Base-by-base conservation (phyloP, 1,284 basidiomycete species). In the Sporisorium graminicola region DNA sequence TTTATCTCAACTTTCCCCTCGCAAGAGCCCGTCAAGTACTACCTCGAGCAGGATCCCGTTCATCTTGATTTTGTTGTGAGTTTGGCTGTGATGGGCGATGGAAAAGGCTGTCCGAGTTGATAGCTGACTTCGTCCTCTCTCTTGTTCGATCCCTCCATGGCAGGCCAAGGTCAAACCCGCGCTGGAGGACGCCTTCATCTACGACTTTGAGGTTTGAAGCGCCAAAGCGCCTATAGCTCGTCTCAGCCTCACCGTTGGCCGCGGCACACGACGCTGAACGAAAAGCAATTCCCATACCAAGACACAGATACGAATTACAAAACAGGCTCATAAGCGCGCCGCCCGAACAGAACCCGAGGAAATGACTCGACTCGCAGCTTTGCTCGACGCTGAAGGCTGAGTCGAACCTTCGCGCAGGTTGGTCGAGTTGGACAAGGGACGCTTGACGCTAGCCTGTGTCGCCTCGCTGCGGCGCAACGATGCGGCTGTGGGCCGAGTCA, bases 1-100 rank as follows among this genome's bases (percentile, higher is more conserved):
- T 80, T 78, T 44, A 58, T 80, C 27, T 62, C 68, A n/a, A 80
- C 77, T 2, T 80, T 80, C 46, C 63, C 65, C 0, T 67, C 60
- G n/a, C 40, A 58, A 10, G 54, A 64, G 0, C 73, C 76, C 56
- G 64, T 72, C 37, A 63, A 51, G 20, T 72, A 74, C 55, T 80
- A 80, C 43, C 57, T 80, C 37, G 66, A 78, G 14, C 29, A 72
- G 26, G 75, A 78, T 33, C 72, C 73, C 1, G 74, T 66, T 5
- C 78, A 80, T 29, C 54, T 58, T 4, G 76, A 58, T 6, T 80
- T 78, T 56, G 70, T 67, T 5, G 63, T 69, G 54, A 52, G 73
- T 75, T 35, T 35, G 33, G n/a, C n/a, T n/a, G n/a, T n/a, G n/a
- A n/a, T n/a, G n/a, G 13, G 33, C 33, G 7, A 35, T 35, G 13